Evolutionary conservation across 1,139 yeast species (phyloP), one percentile per base, ranked within the genome.

Genomic region (Suhomyces guaymorum): DNA sequence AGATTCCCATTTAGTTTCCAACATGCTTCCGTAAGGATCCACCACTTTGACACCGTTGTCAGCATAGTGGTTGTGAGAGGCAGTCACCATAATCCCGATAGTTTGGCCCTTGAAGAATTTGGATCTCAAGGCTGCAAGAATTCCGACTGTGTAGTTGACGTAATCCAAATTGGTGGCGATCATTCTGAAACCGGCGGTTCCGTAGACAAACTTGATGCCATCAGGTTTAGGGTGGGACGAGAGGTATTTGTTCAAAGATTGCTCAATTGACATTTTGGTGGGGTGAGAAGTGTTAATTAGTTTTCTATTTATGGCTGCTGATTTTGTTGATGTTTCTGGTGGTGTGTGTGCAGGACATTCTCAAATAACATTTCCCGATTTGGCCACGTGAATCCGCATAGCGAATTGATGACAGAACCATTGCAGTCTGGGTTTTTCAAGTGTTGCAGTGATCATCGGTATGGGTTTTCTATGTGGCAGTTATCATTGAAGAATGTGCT

Each of bases 1-100:
- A 2, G 70, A 61, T 57, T 92, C 98, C 98, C 98, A 94, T 10
- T 73, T 55, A 37, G 79, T 77, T 41, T 80, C 87, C 49, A 92
- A 73, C 98, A 92, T 92, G 47, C 86, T 92, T 20, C 98, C 98
- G 59, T 75, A 64, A 1, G 98, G 97, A 50, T 92, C 98, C 24
- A 90, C 89, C 15, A 92, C 72, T 63, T 92, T 92, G 39, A 92
- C 96, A n/a, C 98, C 98, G 50, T 92, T 92, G 54, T 92, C 98
- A 33, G 70, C 72, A 0, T 97, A 94, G 0, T 97, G 97, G 53
- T 92, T 92, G 59, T 92, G 98, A 35, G 96, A 86, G 0, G 98
- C 97, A 0, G 98, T 92, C 30, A 94, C 81, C 97, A 94, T 92
- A 8, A 89, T 83, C 14, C 95, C 95, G 30, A 90, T 75, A 14